Evolutionary conservation across 805 yeast genomes (phyloP).

Genomic region (Wickerhamomyces subpelliculosus): DNA sequence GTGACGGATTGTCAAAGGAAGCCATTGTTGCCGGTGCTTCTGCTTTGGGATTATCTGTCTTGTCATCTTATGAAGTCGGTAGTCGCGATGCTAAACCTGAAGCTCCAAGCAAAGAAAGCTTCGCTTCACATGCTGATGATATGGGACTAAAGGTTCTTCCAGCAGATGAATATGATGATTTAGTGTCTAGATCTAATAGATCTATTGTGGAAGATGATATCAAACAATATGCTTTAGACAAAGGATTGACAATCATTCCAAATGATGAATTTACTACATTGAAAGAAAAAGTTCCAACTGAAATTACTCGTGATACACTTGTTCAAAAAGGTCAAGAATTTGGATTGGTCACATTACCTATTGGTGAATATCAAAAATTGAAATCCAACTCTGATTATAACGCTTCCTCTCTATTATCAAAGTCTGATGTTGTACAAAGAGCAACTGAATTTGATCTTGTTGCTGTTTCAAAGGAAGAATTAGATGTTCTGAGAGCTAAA

Average conservation of each 20-base stretch:
- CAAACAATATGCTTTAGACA: background rate
- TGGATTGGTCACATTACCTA: slow-evolving; percentile 27
- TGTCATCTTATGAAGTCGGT: background rate
- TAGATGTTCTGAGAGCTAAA: slow-evolving; percentile 22
- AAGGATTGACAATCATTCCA: background rate
- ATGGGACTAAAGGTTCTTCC: slow-evolving; percentile 5
- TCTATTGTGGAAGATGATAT: background rate
- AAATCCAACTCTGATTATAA: slow-evolving; percentile 2
- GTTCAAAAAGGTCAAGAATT: slow-evolving; percentile 18
- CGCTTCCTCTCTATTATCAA: slow-evolving; percentile 2
- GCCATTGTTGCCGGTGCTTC: slow-evolving; percentile 2
- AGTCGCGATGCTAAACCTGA: background rate
- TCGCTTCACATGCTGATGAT: slow-evolving; percentile 11
- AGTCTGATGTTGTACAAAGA: slow-evolving; percentile 12
- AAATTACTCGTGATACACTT: slow-evolving; percentile 6
- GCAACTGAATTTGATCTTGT: slow-evolving; percentile 29
- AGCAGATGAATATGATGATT: background rate
- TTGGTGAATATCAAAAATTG: slow-evolving; percentile 23
- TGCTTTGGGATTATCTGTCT: slow-evolving; percentile 4
- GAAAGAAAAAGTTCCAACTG: background rate
- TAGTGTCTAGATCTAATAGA: background rate
- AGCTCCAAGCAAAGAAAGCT: slow-evolving; percentile 4
- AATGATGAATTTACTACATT: background rate
- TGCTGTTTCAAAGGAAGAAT: slow-evolving; percentile 29
- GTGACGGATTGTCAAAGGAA: slow-evolving; percentile 1